Conservation (phyloP, 345 rosid species). For the Syzygium aqueum region DNA sequence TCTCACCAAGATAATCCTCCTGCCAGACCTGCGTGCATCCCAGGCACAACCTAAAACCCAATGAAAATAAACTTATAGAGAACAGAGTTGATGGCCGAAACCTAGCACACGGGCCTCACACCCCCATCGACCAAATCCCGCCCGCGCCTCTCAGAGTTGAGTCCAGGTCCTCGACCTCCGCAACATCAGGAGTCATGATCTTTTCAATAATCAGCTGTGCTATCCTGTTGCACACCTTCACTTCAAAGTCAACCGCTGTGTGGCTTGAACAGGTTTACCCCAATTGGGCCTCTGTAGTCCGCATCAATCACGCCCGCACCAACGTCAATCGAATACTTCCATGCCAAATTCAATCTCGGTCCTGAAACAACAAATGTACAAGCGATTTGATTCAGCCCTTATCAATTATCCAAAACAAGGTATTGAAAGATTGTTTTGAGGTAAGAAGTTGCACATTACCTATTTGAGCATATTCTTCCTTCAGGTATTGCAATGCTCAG, state of each 20-base stretch:
- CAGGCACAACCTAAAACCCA: no score
- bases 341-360: constrained; percentile 65
- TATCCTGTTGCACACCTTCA: constrained; percentile 48
- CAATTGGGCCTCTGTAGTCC: constrained; percentile 66
- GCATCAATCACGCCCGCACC: constrained; percentile 77
- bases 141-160: constrained; percentile 59
- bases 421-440: background rate
- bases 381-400: no score
- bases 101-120: constrained; percentile 6
- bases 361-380: constrained; percentile 7
- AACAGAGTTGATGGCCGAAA: background rate
- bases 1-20: no score
- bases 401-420: no score
- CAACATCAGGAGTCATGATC: constrained; percentile 66
- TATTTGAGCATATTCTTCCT: constrained; percentile 62
- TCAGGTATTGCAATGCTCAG: constrained; percentile 16
- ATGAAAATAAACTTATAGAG: background rate
- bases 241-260: constrained; percentile 53
- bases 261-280: constrained; percentile 57
- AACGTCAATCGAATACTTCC: constrained; percentile 73
- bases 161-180: constrained; percentile 63
- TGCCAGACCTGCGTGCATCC: no score
- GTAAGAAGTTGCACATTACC: constrained; percentile 13
- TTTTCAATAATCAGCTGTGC: constrained; percentile 68
- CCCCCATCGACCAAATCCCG: constrained; percentile 80